phyloP scores from a whole-genome alignment of 768 basidiomycete species.

The Panaeolus cyanescens region DNA sequence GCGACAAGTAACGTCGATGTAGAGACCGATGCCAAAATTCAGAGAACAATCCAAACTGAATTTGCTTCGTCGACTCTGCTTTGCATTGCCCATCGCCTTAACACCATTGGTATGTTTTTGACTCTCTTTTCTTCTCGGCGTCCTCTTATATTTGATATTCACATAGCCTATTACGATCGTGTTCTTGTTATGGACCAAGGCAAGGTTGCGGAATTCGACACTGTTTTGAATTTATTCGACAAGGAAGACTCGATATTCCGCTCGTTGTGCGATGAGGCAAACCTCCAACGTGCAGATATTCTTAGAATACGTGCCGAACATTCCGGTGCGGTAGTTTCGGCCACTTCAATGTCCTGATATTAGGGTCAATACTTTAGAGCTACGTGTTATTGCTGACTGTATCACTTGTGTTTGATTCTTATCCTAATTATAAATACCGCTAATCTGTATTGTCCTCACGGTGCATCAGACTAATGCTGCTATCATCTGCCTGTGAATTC shows the following conservation, averaged over 20 bases:
- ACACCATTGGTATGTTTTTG: slow-evolving; percentile 49
- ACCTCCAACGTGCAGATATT: slow-evolving; percentile 57
- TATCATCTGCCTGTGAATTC: too few relatives aligned
- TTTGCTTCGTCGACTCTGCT: slow-evolving; percentile 55
- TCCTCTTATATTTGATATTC: slow-evolving; percentile 1
- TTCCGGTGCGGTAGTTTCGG: background rate
- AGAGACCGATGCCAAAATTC: slow-evolving; percentile 62
- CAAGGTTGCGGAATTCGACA: slow-evolving; percentile 71
- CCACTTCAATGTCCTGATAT: background rate
- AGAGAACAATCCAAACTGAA: slow-evolving; percentile 64
- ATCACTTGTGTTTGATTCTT: too few relatives aligned
- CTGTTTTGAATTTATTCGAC: slow-evolving; percentile 66
- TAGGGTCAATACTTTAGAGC: too few relatives aligned
- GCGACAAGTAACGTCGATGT: slow-evolving; percentile 64
- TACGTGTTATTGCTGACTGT: too few relatives aligned
- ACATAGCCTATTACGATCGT: slow-evolving; percentile 60
- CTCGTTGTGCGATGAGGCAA: slow-evolving; percentile 68
- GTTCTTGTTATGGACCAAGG: slow-evolving; percentile 79
- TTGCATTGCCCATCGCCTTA: slow-evolving; percentile 59
- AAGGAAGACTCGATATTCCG: slow-evolving; percentile 67
- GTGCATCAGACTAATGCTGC: too few relatives aligned
- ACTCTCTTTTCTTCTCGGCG: background rate
- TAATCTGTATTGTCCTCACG: too few relatives aligned
- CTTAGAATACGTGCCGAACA: slow-evolving; percentile 46
- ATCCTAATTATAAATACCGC: too few relatives aligned